Evolutionary conservation across 2,329 filamentous ascomycete species (phyloP).

Genomic region (Dryadomyces quercus-mongolicae): DNA sequence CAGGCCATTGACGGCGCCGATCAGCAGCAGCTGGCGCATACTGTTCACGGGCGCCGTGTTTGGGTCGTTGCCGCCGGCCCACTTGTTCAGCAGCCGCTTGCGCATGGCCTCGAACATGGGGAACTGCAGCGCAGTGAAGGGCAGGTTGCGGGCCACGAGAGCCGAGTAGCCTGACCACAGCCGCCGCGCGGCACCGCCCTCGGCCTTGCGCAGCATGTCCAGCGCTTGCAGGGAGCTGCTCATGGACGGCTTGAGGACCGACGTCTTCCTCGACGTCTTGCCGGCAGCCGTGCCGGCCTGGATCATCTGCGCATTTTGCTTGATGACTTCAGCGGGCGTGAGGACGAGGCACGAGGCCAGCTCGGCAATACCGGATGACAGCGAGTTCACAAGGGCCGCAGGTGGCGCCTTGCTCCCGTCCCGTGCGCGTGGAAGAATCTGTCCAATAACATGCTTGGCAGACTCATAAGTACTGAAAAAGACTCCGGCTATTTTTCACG

Average conservation of each 20-base stretch:
- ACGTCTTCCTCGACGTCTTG: neutral
- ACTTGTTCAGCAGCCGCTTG: constrained; percentile 31
- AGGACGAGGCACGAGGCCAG: constrained; percentile 77
- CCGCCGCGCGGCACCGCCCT: constrained; percentile 44
- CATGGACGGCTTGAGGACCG: constrained; percentile 13
- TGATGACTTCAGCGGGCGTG: constrained; percentile 80
- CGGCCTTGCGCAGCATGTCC: constrained; percentile 29
- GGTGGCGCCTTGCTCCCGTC: constrained; percentile 30
- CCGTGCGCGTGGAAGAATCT: constrained; percentile 26
- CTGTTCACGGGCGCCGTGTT: neutral
- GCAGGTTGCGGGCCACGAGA: constrained; percentile 69
- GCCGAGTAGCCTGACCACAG: constrained; percentile 64
- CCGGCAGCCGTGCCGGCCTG: constrained; percentile 13
- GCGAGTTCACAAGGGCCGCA: constrained; percentile 56
- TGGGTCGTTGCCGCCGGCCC: constrained; percentile 3
- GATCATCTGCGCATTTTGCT: constrained; percentile 88
- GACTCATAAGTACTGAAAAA: constrained; percentile 89
- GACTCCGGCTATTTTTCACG: constrained; percentile 53
- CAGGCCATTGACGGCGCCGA: constrained; percentile 56
- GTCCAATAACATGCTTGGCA: constrained; percentile 51
- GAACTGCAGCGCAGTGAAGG: constrained; percentile 81
- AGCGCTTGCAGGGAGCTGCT: constrained; percentile 37
- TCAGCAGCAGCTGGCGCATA: constrained; percentile 41
- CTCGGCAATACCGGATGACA: constrained; percentile 66
- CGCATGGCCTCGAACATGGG: constrained; percentile 71